Conservation (phyloP, 2,329 filamentous ascomycete genomes). For the Microsporum ferrugineum region DNA sequence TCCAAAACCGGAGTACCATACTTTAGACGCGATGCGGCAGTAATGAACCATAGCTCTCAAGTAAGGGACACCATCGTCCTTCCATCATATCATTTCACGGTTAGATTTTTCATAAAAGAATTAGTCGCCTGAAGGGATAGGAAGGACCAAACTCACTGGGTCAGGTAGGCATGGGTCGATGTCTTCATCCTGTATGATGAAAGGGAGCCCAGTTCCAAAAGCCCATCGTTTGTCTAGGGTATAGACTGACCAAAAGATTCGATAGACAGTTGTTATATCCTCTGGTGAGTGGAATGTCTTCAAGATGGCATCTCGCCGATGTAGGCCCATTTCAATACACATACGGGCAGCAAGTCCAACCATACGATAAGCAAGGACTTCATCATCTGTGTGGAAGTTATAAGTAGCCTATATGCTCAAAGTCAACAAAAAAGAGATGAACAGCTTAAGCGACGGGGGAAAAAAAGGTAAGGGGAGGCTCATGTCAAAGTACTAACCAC, state of each 20-base stretch:
- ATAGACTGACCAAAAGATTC: slow-evolving; percentile 78
- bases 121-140: neutral
- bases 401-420: slow-evolving; percentile 49
- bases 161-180: slow-evolving; percentile 69
- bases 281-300: slow-evolving; percentile 55
- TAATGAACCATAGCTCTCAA: slow-evolving; percentile 76
- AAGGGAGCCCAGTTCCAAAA: slow-evolving; percentile 79
- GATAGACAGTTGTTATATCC: slow-evolving; percentile 55
- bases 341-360: slow-evolving; percentile 73
- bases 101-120: neutral
- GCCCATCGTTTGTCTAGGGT: slow-evolving; percentile 79
- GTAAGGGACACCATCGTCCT: slow-evolving; percentile 50
- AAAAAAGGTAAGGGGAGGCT: neutral
- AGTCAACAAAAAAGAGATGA: neutral
- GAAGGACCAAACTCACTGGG: slow-evolving; percentile 46
- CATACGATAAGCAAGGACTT: slow-evolving; percentile 73
- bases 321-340: slow-evolving; percentile 72
- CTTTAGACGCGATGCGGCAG: slow-evolving; percentile 68
- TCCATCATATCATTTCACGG: neutral
- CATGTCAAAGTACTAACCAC: slow-evolving; percentile 7
- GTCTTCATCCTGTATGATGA: slow-evolving; percentile 72
- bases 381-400: slow-evolving; percentile 75
- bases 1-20: slow-evolving; percentile 70
- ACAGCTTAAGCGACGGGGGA: neutral
- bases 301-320: slow-evolving; percentile 61